Base-by-base conservation (phyloP, 148 eudicot genomes). In the Rhododendron henanense region DNA sequence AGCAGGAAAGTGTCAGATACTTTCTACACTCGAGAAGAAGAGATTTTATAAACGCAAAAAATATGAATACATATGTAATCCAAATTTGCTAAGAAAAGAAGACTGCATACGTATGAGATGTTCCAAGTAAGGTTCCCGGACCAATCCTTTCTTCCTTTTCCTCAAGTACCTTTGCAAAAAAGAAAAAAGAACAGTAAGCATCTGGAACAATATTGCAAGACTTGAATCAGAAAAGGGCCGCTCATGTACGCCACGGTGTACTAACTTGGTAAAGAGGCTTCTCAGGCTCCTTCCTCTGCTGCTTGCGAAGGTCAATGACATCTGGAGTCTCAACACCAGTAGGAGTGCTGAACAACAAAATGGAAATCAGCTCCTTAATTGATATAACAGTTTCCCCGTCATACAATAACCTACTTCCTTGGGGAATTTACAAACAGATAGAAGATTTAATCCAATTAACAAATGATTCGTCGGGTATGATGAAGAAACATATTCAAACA, bases 241-340 rank as follows among this genome's bases (percentile, higher is more conserved):
- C 41, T 19, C 65, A 67, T 63, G 63, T 33, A 75, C 35, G 21
- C 39, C 39, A 37, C 39, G 39, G 61, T 59, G 73, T 81, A 86
- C 84, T 71, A 80, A 86, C 87, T 86, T 86, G 87, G 83, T 95
- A 97, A 63, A 97, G 96, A 73, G 96, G 94, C 87, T 92, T 95
- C 84, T 95, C 98, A 74, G 99, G 96, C 85, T 97, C 99, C 90
- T 97, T 97, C 85, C 98, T 95, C 87, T 93, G 99, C 85, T 92
- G 98, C 93, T 97, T 97, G 67, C 98, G 98, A 76, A 95, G 98
- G 79, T 97, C 98, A 88, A 97, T 95, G 55, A 97, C 99, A 93
- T 95, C 98, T 81, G 98, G 99, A 67, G 99, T 97, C 90, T 97
- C 99, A 86, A 94, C 98, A 41, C 99, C 99, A 88, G 99, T 97